These are phyloP conservation scores for Candida alai DNA, from an alignment of 805 yeast genomes.

Conservation along the genomic window DNA sequence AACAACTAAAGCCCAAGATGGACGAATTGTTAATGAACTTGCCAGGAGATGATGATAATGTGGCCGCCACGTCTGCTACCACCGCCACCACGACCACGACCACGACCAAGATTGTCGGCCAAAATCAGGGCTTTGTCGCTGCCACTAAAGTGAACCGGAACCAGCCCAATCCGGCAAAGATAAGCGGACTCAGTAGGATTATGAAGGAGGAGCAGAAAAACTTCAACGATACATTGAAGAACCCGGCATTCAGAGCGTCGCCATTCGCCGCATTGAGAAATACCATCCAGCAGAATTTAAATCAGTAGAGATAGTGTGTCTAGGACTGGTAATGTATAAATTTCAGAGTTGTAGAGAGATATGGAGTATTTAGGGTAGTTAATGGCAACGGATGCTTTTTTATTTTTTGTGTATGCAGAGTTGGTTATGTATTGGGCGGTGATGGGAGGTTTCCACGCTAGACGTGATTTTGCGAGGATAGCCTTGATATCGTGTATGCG, in stretches of 20 bases:
- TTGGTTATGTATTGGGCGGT: too few relatives aligned
- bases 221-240: slow-evolving; percentile 55
- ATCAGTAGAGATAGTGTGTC: too few relatives aligned
- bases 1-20: slow-evolving; percentile 65
- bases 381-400: too few relatives aligned
- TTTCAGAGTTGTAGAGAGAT: too few relatives aligned
- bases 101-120: slow-evolving; percentile 14
- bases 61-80: slow-evolving; percentile 7
- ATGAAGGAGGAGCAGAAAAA: slow-evolving; percentile 54
- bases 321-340: too few relatives aligned
- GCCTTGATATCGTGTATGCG: too few relatives aligned
- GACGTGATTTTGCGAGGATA: too few relatives aligned
- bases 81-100: slow-evolving; percentile 1
- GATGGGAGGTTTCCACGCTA: too few relatives aligned
- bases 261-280: slow-evolving; percentile 66
- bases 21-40: slow-evolving; percentile 55
- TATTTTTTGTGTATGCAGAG: too few relatives aligned
- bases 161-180: slow-evolving; percentile 48
- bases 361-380: too few relatives aligned
- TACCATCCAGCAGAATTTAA: slow-evolving; percentile 36
- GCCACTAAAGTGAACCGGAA: slow-evolving; percentile 28
- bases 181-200: slow-evolving; percentile 41
- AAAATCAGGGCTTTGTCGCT: slow-evolving; percentile 16
- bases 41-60: too few relatives aligned
- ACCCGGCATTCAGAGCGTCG: slow-evolving; percentile 49